A percentile compares a stretch with the other conserved stretches of the same genome.
phyloP scores from a whole-genome alignment of 768 basidiomycete species.

The Suillus occidentalis region DNA sequence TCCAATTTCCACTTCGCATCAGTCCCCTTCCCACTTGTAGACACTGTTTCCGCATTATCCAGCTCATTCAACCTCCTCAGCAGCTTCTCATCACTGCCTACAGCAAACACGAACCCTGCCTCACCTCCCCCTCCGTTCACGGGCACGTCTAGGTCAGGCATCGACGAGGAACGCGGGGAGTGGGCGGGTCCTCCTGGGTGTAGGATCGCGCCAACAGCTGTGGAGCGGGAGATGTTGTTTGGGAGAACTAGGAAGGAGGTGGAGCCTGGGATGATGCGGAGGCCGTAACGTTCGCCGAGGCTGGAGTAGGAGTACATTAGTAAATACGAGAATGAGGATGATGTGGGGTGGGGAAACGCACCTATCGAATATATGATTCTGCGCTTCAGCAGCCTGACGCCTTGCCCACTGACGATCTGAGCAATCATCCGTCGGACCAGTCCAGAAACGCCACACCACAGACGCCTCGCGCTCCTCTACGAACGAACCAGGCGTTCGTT shows the following conservation, averaged over 20 bases:
- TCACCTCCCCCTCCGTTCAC: slow-evolving; percentile 41
- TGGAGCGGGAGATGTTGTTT: slow-evolving; percentile 81
- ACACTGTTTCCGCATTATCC: slow-evolving; percentile 69
- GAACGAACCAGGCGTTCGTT: slow-evolving; percentile 84
- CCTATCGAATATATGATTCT: slow-evolving; percentile 90
- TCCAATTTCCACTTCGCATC: slow-evolving; percentile 71
- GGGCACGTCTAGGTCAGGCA: slow-evolving; percentile 32
- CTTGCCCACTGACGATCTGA: slow-evolving; percentile 79
- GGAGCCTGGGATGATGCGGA: slow-evolving; percentile 79
- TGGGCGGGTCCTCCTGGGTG: slow-evolving; percentile 57
- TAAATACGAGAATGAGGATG: neutral
- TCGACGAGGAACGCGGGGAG: slow-evolving; percentile 26
- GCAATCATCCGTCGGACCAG: slow-evolving; percentile 44
- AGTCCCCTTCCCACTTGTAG: slow-evolving; percentile 71
- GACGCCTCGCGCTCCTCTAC: slow-evolving; percentile 83
- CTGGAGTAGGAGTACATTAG: slow-evolving; percentile 30
- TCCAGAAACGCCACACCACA: slow-evolving; percentile 86
- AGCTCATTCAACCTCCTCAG: slow-evolving; percentile 74
- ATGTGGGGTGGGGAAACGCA: slow-evolving; percentile 16
- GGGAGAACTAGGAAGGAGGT: slow-evolving; percentile 83
- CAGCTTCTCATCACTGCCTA: slow-evolving; percentile 78
- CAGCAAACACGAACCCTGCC: slow-evolving; percentile 58
- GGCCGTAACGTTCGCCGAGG: slow-evolving; percentile 78
- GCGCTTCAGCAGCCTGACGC: slow-evolving; percentile 85
- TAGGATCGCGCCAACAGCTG: slow-evolving; percentile 77